Evolutionary conservation across 805 yeast genomes (phyloP).

Genomic region (Jamesozyma gamospora): DNA sequence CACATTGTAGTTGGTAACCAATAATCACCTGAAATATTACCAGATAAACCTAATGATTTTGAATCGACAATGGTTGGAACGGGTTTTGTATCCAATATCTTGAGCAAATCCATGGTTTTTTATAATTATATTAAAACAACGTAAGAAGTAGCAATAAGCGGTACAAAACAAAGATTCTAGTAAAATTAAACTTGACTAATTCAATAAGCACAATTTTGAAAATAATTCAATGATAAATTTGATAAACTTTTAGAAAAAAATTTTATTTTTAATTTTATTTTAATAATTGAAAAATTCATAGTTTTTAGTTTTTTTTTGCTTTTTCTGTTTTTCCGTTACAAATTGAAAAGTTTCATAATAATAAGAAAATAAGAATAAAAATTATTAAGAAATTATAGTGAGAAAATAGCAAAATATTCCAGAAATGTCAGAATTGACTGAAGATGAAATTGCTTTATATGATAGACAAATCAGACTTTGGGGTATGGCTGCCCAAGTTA

Average conservation of each 20-base stretch:
- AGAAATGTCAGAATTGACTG: slow-evolving; percentile 15
- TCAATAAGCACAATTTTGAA: too few species aligned
- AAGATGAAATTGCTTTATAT: slow-evolving; percentile 82
- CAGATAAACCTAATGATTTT: slow-evolving; percentile 31
- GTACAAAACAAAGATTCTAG: too few species aligned
- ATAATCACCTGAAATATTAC: slow-evolving; percentile 46
- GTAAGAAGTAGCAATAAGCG: too few species aligned
- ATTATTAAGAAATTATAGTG: too few species aligned
- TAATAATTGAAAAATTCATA: not conserved
- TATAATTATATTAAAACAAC: too few species aligned
- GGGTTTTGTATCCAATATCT: slow-evolving; percentile 73
- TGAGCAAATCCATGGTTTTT: slow-evolving; percentile 54
- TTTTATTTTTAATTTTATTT: too few species aligned
- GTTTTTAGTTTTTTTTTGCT: not conserved
- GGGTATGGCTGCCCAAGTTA: slow-evolving; percentile 88
- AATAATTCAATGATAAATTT: too few species aligned
- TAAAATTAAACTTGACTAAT: too few species aligned
- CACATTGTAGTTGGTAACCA: slow-evolving; percentile 74
- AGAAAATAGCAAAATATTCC: too few species aligned
- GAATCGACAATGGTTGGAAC: slow-evolving; percentile 69
- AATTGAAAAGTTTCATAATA: too few species aligned
- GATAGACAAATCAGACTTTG: slow-evolving; percentile 92
- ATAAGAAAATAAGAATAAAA: too few species aligned
- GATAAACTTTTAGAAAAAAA: too few species aligned
- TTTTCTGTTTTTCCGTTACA: not conserved